phyloP scores from a whole-genome alignment of 805 yeast species.

The Myxozyma neglecta region DNA sequence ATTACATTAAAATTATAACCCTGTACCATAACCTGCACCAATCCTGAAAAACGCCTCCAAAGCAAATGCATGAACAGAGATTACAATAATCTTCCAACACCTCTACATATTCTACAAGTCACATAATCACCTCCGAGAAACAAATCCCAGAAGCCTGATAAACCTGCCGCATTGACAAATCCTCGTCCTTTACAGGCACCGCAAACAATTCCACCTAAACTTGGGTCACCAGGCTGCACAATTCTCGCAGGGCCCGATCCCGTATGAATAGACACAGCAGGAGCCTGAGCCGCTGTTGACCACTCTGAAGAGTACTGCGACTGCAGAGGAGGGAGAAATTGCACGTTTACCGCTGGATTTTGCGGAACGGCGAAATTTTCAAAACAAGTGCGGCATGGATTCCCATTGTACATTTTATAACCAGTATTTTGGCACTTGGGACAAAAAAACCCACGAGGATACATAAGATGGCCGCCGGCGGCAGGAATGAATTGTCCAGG shows the following conservation, averaged over 20 bases:
- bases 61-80: not conserved
- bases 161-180: slow-evolving; percentile 48
- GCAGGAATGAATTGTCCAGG: slow-evolving; percentile 9
- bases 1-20: not conserved
- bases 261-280: slow-evolving; percentile 9
- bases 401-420: slow-evolving; percentile 57
- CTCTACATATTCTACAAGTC: slow-evolving; percentile 22
- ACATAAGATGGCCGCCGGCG: slow-evolving; percentile 47
- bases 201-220: slow-evolving; percentile 71
- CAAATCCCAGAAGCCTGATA: slow-evolving; percentile 7
- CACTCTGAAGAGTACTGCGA: slow-evolving; percentile 3
- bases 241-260: slow-evolving; percentile 41
- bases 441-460: slow-evolving; percentile 64
- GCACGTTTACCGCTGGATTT: slow-evolving; percentile 29
- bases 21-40: not conserved
- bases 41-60: not conserved
- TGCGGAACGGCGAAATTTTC: slow-evolving; percentile 53
- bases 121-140: slow-evolving; percentile 7
- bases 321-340: slow-evolving; percentile 31
- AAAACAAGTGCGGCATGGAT: slow-evolving; percentile 71
- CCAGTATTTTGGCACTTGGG: slow-evolving; percentile 76
- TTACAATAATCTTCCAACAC: slow-evolving; percentile 25
- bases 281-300: slow-evolving; percentile 34
- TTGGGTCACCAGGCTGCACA: slow-evolving; percentile 76
- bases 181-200: slow-evolving; percentile 74